Evolutionary conservation across 2,329 filamentous ascomycete genomes (phyloP).

Genomic region (Penicillium sp.): DNA sequence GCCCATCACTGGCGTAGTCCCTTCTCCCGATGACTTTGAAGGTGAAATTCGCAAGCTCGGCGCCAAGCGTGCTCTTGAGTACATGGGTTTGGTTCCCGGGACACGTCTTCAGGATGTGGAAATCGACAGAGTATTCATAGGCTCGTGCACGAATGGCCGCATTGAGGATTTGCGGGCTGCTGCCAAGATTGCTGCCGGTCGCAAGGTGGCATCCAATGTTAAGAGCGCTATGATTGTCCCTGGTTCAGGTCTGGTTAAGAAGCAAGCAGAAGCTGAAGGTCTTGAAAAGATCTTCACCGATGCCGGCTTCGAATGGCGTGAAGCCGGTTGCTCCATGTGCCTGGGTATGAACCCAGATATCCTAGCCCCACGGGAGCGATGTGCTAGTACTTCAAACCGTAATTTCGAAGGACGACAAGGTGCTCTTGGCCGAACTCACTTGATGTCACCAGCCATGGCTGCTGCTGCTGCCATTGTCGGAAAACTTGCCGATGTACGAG

Average conservation of each 20-base stretch:
- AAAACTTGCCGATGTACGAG: slow-evolving; percentile 86
- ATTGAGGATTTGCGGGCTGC: slow-evolving; percentile 93
- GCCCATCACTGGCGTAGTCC: slow-evolving; percentile 88
- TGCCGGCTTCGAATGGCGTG: slow-evolving; percentile 95
- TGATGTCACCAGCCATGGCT: slow-evolving; percentile 97
- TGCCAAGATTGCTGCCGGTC: slow-evolving; percentile 79
- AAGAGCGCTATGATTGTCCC: slow-evolving; percentile 96
- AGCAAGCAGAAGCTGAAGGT: slow-evolving; percentile 84
- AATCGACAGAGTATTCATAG: slow-evolving; percentile 96
- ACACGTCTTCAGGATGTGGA: slow-evolving; percentile 88
- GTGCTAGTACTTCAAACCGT: slow-evolving; percentile 91
- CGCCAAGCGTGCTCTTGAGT: slow-evolving; percentile 79
- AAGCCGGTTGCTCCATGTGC: slow-evolving; percentile 98
- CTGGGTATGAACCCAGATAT: slow-evolving; percentile 99
- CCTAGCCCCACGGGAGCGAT: slow-evolving; percentile 83
- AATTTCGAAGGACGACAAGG: slow-evolving; percentile 98
- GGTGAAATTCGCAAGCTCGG: slow-evolving; percentile 75
- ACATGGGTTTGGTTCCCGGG: slow-evolving; percentile 88
- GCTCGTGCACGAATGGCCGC: slow-evolving; percentile 93
- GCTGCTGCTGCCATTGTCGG: slow-evolving; percentile 85
- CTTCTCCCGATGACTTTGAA: slow-evolving; percentile 80
- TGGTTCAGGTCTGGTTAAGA: slow-evolving; percentile 90
- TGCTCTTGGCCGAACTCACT: slow-evolving; percentile 81
- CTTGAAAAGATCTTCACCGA: slow-evolving; percentile 89
- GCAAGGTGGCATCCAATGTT: slow-evolving; percentile 80